Conservation (phyloP, 2,329 filamentous ascomycete species). For the Clarireedia monteithiana region DNA sequence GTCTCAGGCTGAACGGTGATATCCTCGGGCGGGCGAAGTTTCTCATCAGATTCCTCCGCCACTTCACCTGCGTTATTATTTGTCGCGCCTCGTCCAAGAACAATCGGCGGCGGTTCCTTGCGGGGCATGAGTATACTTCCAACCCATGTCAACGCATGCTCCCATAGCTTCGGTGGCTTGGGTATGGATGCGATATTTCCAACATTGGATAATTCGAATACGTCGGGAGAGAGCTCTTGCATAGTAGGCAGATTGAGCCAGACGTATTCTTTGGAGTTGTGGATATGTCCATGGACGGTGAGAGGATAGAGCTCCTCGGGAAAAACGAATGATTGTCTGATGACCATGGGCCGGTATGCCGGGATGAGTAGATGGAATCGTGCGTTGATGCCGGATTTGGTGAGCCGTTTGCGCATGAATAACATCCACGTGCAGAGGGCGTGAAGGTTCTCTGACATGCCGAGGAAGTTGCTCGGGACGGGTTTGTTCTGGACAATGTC, state of each 20-base stretch:
- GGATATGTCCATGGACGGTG: conserved; percentile 33
- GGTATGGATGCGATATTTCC: conserved; percentile 8
- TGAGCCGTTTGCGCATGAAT: conserved; percentile 13
- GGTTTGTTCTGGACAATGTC: conserved; percentile 31
- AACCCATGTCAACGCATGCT: conserved; percentile 5
- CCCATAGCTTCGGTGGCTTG: conserved; percentile 4
- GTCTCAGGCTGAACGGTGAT: conserved; percentile 4
- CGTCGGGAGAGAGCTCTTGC: conserved; percentile 4
- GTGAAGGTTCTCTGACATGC: conserved; percentile 35
- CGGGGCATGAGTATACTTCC: conserved; percentile 4
- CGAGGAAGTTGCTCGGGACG: conserved; percentile 31
- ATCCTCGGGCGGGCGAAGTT: conserved; percentile 1
- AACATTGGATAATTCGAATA: conserved; percentile 8
- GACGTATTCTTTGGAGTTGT: conserved; percentile 33
- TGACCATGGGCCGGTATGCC: conserved; percentile 33
- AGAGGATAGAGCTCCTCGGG: conserved; percentile 33
- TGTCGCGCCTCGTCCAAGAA: neutral
- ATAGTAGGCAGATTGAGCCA: conserved; percentile 31
- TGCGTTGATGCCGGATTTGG: conserved; percentile 21
- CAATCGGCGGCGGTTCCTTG: conserved; percentile 5
- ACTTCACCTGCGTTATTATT: too few relatives aligned
- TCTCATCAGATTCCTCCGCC: neutral
- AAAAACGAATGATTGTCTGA: conserved; percentile 31
- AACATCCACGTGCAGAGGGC: conserved; percentile 34
- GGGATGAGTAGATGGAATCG: conserved; percentile 34